Evolutionary conservation across 208 protist species (phyloP), one percentile per base, ranked within the genome.

Genomic region (Lotmaria passim): DNA sequence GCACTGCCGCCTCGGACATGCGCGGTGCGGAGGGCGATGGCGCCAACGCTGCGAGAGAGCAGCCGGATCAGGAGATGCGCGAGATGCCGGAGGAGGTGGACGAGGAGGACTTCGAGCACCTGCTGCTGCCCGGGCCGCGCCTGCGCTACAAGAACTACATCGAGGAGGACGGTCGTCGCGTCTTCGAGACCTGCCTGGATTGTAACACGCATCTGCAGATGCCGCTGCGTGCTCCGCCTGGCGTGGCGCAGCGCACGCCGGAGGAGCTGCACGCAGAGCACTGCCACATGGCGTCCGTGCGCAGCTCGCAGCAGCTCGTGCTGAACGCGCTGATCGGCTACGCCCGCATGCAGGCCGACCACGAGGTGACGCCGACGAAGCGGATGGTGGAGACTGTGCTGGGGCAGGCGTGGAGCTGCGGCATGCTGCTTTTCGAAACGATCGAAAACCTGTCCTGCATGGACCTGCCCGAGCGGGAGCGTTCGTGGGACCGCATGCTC

Each of bases 151-250:
- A 87, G 68, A 91, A 78, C 63, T 57, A 77, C 24, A 55, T 89
- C 12, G 81, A 85, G 41, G 71, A 74, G 30, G 73, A 74, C 33
- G 81, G 74, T 50, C 84, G 75, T 24, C 87, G 92, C 36, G 65
- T 87, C 46, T 91, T 91, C 69, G 92, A 96, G 51, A 73, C 73
- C 19, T 96, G 92, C 74, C 68, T 89, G 41, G 86, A 93, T 78
- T 96, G 92, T 71, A 92, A 93, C 69, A 87, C 86, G 62, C 75
- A 93, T 74, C 90, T 93, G 72, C 87, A 94, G 75, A 87, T 91
- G 81, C 85, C 87, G 12, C 82, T 96, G 63, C 79, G 82, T 8
- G 87, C 89, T 15, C 74, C 90, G 21, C 79, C 79, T 17, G 77
- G 81, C 26, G 89, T 95, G 4, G 50, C 71, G 34, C 88, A 93